Conservation (phyloP, 495 filamentous ascomycete species). For the Bombardia bombarda region DNA sequence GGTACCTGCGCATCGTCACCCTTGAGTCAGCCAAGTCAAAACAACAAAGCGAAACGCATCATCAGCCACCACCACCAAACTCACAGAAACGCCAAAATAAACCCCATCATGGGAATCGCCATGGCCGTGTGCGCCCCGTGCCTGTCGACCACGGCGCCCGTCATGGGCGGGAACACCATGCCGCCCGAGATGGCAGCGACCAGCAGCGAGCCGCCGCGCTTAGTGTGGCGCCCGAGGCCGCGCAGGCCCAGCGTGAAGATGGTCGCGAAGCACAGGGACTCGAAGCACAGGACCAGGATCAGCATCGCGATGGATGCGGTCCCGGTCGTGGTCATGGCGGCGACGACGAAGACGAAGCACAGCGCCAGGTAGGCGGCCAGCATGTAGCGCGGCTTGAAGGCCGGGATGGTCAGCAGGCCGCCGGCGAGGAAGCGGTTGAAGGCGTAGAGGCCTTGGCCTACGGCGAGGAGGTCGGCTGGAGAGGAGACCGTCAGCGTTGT, state of each 20-base stretch:
- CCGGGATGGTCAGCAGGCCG: constrained; percentile 36
- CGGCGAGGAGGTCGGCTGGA: constrained; percentile 48
- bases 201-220: constrained; percentile 54
- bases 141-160: constrained; percentile 47
- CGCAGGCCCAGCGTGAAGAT: constrained; percentile 62
- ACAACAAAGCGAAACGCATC: background rate
- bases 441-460: constrained; percentile 59
- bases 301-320: constrained; percentile 50
- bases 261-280: constrained; percentile 59
- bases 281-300: constrained; percentile 59
- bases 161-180: constrained; percentile 55
- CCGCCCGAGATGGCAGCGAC: constrained; percentile 58
- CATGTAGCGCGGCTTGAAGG: constrained; percentile 44
- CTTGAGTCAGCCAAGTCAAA: background rate
- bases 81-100: constrained; percentile 33
- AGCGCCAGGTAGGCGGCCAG: constrained; percentile 39
- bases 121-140: constrained; percentile 28
- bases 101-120: constrained; percentile 38
- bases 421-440: constrained; percentile 56
- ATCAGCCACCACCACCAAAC: background rate
- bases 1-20: constrained; percentile 42
- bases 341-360: constrained; percentile 51
- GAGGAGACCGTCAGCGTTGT: background rate
- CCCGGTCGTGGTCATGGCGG: constrained; percentile 45
- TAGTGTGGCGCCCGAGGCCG: constrained; percentile 61